phyloP scores from a whole-genome alignment of 352 stramenopile species.

The Globisporangium polare region DNA sequence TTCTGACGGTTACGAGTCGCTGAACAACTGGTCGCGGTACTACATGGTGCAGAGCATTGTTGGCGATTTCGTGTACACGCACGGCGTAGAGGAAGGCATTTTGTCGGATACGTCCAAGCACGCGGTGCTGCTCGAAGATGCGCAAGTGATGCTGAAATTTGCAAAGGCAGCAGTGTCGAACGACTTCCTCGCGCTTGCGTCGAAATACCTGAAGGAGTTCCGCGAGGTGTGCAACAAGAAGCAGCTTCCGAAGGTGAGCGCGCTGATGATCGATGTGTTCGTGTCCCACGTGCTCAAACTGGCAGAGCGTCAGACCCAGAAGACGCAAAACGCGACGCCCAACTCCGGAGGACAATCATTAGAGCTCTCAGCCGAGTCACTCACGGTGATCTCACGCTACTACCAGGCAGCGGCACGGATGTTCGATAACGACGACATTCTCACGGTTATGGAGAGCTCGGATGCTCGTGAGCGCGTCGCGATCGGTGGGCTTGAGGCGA shows the following conservation, averaged over 20 bases:
- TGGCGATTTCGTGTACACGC: constrained; percentile 26
- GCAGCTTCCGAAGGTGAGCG: constrained; percentile 66
- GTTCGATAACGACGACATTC: constrained; percentile 80
- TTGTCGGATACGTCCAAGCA: constrained; percentile 29
- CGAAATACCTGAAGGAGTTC: constrained; percentile 75
- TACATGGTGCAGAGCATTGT: constrained; percentile 53
- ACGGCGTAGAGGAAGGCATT: constrained; percentile 22
- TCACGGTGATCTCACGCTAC: constrained; percentile 55
- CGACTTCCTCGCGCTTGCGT: constrained; percentile 67
- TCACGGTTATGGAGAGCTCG: constrained; percentile 58
- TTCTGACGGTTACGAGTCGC: constrained; percentile 46
- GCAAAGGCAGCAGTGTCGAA: constrained; percentile 57
- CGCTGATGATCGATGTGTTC: constrained; percentile 79
- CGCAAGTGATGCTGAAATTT: constrained; percentile 61
- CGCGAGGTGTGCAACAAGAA: constrained; percentile 65
- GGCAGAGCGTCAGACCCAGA: constrained; percentile 53
- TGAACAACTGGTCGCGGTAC: constrained; percentile 58
- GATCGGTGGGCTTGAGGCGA: constrained; percentile 61
- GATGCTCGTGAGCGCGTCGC: constrained; percentile 35
- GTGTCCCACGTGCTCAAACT: constrained; percentile 78
- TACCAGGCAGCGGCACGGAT: constrained; percentile 73
- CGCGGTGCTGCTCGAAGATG: constrained; percentile 27
- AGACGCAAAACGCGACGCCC: constrained; percentile 11
- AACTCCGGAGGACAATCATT: background rate
- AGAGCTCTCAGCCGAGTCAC: constrained; percentile 19